Percentiles rank a stretch among this genome's conserved stretches.
These are phyloP conservation scores for Mrakia hoshinonis DNA, from an alignment of 768 basidiomycete genomes.

Conservation along the genomic window DNA sequence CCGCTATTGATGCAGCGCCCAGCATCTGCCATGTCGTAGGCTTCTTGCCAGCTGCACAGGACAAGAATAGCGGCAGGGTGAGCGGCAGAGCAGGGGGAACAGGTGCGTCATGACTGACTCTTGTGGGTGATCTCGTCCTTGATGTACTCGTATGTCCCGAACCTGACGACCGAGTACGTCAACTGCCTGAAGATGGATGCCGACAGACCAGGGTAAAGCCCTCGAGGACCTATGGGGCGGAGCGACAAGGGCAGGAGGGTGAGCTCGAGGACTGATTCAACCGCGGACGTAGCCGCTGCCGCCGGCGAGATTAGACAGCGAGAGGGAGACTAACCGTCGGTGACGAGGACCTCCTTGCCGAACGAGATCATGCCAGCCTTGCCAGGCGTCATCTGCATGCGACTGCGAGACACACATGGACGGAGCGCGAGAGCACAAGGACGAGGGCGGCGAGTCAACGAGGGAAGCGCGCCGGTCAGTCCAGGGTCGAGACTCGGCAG, in stretches of 20 bases:
- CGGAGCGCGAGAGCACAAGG: neutral
- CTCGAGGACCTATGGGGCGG: conserved; percentile 12
- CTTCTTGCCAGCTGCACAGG: neutral
- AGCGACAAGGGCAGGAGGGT: neutral
- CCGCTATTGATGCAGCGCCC: conserved; percentile 20
- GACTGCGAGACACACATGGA: neutral
- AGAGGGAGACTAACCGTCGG: conserved; percentile 14
- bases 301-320: neutral
- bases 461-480: neutral
- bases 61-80: neutral
- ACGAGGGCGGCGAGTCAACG: neutral
- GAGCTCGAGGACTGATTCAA: neutral
- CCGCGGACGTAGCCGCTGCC: neutral
- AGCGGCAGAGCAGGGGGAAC: too few relatives aligned
- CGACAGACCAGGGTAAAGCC: conserved; percentile 26
- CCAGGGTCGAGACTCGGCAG: neutral
- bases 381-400: conserved; percentile 21
- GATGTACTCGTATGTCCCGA: conserved; percentile 28
- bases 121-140: conserved; percentile 19
- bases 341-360: neutral
- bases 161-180: conserved; percentile 27
- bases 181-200: conserved; percentile 26
- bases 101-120: neutral
- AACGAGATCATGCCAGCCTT: conserved; percentile 18
- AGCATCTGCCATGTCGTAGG: conserved; percentile 21